Base-by-base conservation (phyloP, 768 basidiomycete species). In the Baorangia bicolor region DNA sequence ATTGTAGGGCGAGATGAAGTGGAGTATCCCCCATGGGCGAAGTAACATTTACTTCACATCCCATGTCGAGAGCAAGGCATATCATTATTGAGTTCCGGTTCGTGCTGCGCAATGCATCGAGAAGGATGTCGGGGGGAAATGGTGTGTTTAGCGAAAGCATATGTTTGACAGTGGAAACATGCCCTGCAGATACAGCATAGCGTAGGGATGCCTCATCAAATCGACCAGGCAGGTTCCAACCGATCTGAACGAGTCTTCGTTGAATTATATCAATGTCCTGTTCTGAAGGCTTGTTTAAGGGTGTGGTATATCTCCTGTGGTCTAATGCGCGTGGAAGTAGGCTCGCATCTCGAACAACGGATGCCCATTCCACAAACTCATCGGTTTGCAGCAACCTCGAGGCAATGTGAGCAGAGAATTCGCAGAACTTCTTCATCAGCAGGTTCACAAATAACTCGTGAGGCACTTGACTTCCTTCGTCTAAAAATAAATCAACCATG, bases 281-380 rank as follows among this genome's bases (percentile, higher is more conserved):
- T 27, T 45, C 20, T 13, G 30, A 5, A 5, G 23, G 23, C 10
- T 1, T 11, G 1, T n/a, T n/a, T n/a, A n/a, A n/a, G n/a, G n/a
- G 10, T 9, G 30, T 30, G 10, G n/a, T n/a, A 30, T 30, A 30
- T 30, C 30, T 30, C 30, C 12, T 2, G 3, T 30, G 27, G 12
- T 43, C 38, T 1, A 56, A 5, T 39, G 35, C 45, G 1, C n/a
- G 8, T 25, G 44, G 21, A 28, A 46, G 20, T 5, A 12, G 4
- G 25, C n/a, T 11, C 34, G 43, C 16, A 1, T 57, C 18, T 13
- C 0, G 13, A 4, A 4, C 2, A 6, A 7, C 5, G 2, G 13
- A 2, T 0, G 50, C 49, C 61, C 59, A 62, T 20, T 61, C 58
- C 6, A 13, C 55, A n/a, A 62, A 60, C 16, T 56, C 55, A 16